phyloP scores from a whole-genome alignment of 1,284 basidiomycete genomes.

The Cryptococcus floricola region DNA sequence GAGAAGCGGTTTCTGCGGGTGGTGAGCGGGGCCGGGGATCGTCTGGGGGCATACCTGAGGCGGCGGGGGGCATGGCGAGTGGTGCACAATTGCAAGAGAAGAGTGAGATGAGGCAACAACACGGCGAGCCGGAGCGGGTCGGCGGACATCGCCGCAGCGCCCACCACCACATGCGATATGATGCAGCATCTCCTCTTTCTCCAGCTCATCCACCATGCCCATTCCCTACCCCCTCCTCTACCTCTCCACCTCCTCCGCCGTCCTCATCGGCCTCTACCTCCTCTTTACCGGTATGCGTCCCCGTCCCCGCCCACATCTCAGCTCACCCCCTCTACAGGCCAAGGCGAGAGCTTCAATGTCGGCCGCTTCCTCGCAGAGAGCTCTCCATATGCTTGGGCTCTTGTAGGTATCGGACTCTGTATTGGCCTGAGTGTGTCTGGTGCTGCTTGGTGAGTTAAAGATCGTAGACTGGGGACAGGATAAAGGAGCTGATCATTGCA shows the following conservation, averaged over 20 bases:
- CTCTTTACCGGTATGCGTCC: conserved; percentile 68
- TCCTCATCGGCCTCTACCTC: conserved; percentile 72
- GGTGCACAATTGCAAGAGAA: not conserved
- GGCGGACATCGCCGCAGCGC: not conserved
- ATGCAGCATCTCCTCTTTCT: not conserved
- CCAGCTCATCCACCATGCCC: conserved; percentile 14
- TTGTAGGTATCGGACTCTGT: conserved; percentile 85
- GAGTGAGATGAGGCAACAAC: not conserved
- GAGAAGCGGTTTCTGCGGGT: conserved; percentile 11
- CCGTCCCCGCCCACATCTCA: conserved; percentile 13
- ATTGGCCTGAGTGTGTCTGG: conserved; percentile 91
- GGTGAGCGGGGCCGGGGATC: not conserved
- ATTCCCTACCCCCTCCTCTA: conserved; percentile 17
- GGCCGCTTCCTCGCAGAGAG: conserved; percentile 89
- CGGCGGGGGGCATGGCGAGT: conserved; percentile 5
- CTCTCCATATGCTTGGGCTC: conserved; percentile 89
- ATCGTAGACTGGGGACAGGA: not conserved
- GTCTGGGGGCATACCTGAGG: not conserved
- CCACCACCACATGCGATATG: not conserved
- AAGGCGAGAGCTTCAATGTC: conserved; percentile 85
- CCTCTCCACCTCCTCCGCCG: conserved; percentile 52
- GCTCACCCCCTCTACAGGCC: conserved; percentile 55
- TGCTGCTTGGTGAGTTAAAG: conserved; percentile 77
- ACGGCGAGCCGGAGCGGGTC: not conserved
- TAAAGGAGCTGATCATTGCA: not conserved